These are phyloP conservation scores for Sporisorium scitamineum DNA, from an alignment of 1,284 basidiomycete genomes.

Conservation along the genomic window DNA sequence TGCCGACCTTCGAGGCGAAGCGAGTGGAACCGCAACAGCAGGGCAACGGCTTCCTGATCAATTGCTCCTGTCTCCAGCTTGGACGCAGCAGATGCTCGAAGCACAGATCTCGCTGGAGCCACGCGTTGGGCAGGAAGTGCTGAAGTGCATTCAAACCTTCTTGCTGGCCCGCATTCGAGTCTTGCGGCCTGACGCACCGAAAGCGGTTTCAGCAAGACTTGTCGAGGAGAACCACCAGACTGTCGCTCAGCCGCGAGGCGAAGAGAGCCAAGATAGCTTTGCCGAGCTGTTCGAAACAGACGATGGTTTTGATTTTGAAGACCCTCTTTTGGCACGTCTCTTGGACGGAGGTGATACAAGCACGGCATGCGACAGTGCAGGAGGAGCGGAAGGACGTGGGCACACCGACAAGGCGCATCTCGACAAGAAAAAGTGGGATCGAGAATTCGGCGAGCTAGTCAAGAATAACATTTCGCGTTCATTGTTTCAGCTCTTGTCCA, in stretches of 20 bases:
- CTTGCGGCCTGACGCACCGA: conserved; percentile 17
- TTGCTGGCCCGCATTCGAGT: conserved; percentile 75
- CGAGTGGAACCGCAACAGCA: background rate
- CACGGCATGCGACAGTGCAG: conserved; percentile 69
- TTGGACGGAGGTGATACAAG: conserved; percentile 71
- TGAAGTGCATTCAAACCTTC: conserved; percentile 76
- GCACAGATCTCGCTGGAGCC: conserved; percentile 73
- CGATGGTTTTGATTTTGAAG: conserved; percentile 74
- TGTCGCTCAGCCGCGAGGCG: conserved; percentile 9
- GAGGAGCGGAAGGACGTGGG: conserved; percentile 32
- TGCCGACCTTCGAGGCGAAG: conserved; percentile 70
- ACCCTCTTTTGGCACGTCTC: conserved; percentile 74
- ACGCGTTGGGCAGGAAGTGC: conserved; percentile 75
- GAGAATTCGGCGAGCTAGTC: conserved; percentile 72
- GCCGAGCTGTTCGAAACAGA: conserved; percentile 73
- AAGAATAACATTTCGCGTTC: conserved; percentile 74
- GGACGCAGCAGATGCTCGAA: conserved; percentile 76
- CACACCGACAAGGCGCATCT: conserved; percentile 46
- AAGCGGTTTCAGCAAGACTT: conserved; percentile 15
- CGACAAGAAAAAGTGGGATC: conserved; percentile 26
- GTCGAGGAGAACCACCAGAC: background rate
- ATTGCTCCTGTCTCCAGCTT: conserved; percentile 74
- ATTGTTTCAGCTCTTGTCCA: conserved; percentile 77
- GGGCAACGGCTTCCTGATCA: conserved; percentile 76
- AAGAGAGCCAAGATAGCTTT: conserved; percentile 79